Base-by-base conservation (phyloP, 306 rosid genomes). In the Citrullus amarus region DNA sequence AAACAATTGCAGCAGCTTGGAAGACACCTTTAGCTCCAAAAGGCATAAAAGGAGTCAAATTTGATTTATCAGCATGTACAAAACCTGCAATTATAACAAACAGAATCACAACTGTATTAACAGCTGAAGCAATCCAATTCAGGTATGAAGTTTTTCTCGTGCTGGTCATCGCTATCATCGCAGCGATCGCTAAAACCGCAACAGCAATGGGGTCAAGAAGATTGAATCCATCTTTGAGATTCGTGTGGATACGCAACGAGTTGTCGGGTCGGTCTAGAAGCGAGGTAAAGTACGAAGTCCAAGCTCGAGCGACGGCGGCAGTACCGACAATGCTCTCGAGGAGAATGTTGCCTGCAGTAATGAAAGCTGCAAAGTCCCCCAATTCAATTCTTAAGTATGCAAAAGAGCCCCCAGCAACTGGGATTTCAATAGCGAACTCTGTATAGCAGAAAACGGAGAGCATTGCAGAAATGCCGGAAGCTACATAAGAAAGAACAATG, bases 391-490 rank as follows among this genome's bases (percentile, higher is more conserved):
- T 86, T 25, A 93, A 76, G 53, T 93, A 93, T 44, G 97, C 94
- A 79, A 93, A 93, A 25, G 97, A 91, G 3, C 96, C 96, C 43
- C 84, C 98, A 2, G 96, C 98, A 34, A 83, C 90, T 0, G 98
- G 98, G 4, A 93, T 75, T 83, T 93, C 98, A 0, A 91, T 88
- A 0, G 96, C 91, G 16, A 93, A 91, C 44, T 93, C 96, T 1
- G 96, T 91, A 81, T 91, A 89, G 82, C 98, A 91, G 71, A 91
- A 88, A 67, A 93, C 98, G 20, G 93, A 90, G 44, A 93, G 91
- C 96, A 93, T 87, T 14, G 97, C 96, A 0, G 93, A 92, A 44
- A 90, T 9, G n/a, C 97, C 96, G 0, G 96, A 92, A 20, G 85
- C 93, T 32, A 82, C 88, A 14, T 86, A 91, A 43, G 96, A 91